phyloP scores from a whole-genome alignment of 1,284 basidiomycete genomes.

The Papiliotrema flavescens region DNA sequence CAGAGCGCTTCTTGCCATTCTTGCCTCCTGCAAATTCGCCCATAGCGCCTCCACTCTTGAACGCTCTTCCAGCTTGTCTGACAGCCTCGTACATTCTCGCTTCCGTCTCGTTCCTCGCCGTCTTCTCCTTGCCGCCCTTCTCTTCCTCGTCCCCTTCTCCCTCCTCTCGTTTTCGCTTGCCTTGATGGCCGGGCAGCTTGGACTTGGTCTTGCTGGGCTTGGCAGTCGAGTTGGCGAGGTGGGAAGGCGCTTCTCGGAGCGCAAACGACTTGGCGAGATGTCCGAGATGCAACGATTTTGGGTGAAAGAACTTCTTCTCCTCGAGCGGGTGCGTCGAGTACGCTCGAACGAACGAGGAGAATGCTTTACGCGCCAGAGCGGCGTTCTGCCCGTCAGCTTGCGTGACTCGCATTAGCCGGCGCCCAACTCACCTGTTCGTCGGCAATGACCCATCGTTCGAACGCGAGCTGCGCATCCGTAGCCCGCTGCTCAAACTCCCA shows the following conservation, averaged over 20 bases:
- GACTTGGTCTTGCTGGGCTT: slow-evolving; percentile 21
- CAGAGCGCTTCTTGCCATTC: slow-evolving; percentile 51
- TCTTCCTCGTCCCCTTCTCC: slow-evolving; percentile 51
- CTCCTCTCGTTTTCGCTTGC: slow-evolving; percentile 51
- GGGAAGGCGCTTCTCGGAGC: slow-evolving; percentile 82
- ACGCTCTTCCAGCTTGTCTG: slow-evolving; percentile 73
- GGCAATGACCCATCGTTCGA: slow-evolving; percentile 88
- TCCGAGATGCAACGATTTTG: slow-evolving; percentile 87
- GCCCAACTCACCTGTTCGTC: slow-evolving; percentile 62
- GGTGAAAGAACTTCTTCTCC: slow-evolving; percentile 95
- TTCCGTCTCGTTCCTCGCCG: slow-evolving; percentile 60
- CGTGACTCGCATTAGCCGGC: not conserved
- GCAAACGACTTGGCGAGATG: slow-evolving; percentile 97
- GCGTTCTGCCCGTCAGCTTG: slow-evolving; percentile 58
- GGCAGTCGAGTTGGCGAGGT: slow-evolving; percentile 50
- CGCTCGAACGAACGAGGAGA: slow-evolving; percentile 86
- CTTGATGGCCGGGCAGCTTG: slow-evolving; percentile 14
- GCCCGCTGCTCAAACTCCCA: slow-evolving; percentile 82
- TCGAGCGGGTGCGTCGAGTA: slow-evolving; percentile 95
- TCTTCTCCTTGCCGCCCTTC: slow-evolving; percentile 39
- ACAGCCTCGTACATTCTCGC: slow-evolving; percentile 84
- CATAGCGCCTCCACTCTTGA: slow-evolving; percentile 76
- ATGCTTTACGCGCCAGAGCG: slow-evolving; percentile 76
- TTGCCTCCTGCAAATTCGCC: slow-evolving; percentile 63
- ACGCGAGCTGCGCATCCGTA: slow-evolving; percentile 91